Conservation (phyloP, 1,284 basidiomycete genomes). For the Cryptococcus hybrid region DNA sequence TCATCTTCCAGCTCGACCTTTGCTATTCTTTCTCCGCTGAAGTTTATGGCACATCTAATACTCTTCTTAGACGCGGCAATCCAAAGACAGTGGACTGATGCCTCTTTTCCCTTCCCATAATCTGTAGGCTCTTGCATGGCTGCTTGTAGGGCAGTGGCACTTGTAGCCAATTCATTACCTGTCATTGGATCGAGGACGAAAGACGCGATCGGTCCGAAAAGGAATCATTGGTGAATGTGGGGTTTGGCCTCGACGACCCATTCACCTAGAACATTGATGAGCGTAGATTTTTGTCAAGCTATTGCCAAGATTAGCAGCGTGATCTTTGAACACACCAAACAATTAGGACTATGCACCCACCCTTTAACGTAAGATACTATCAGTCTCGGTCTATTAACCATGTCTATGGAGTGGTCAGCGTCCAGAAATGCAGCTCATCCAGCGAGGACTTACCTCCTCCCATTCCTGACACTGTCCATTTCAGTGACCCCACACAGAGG, state of each 20-base stretch:
- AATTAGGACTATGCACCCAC: constrained; percentile 18
- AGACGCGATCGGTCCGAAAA: constrained; percentile 57
- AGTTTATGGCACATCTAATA: constrained; percentile 48
- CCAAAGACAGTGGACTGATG: constrained; percentile 52
- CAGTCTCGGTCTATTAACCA: constrained; percentile 56
- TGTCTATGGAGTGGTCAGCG: constrained; percentile 51
- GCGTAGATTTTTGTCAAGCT: constrained; percentile 59
- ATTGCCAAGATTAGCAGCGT: background rate
- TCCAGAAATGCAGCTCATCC: background rate
- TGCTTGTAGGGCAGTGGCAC: constrained; percentile 49
- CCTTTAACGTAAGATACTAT: too few species aligned
- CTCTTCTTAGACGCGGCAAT: constrained; percentile 43
- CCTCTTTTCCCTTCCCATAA: constrained; percentile 31
- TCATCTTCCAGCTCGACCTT: constrained; percentile 58
- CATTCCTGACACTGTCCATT: constrained; percentile 64
- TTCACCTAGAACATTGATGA: constrained; percentile 53
- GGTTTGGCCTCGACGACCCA: constrained; percentile 60
- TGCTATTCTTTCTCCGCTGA: constrained; percentile 49
- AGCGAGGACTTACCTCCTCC: constrained; percentile 53
- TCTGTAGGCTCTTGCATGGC: constrained; percentile 26
- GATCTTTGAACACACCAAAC: too few species aligned
- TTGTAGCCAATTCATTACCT: constrained; percentile 56
- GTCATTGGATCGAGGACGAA: constrained; percentile 64
- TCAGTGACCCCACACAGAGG: constrained; percentile 56
- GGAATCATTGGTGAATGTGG: constrained; percentile 49